These are phyloP conservation scores for Ehretia macrophylla DNA, from an alignment of 257 asterid species.

Conservation along the genomic window DNA sequence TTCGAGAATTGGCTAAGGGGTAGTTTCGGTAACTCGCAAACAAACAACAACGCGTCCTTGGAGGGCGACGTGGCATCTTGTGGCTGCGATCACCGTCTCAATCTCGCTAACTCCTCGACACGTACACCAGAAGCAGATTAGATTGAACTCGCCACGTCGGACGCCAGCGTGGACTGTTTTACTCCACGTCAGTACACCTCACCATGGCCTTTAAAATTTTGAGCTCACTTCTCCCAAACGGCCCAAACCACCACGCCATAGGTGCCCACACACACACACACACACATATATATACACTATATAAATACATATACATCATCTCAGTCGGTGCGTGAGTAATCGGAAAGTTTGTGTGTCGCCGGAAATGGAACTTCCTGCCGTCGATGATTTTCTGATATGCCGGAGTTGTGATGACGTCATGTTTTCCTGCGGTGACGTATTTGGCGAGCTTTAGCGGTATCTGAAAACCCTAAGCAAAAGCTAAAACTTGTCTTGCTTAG, in stretches of 20 bases:
- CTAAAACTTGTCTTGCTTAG: slow-evolving; percentile 19
- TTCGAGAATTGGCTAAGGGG: slow-evolving; percentile 21
- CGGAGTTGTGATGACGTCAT: slow-evolving; percentile 31
- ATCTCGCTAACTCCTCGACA: slow-evolving; percentile 32
- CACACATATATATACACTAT: background rate
- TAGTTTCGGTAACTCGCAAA: slow-evolving; percentile 13
- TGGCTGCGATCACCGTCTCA: slow-evolving; percentile 19
- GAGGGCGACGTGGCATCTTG: slow-evolving; percentile 49
- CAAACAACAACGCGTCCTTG: slow-evolving; percentile 16
- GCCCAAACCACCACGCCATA: slow-evolving; percentile 24
- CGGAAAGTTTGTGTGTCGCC: slow-evolving; percentile 7
- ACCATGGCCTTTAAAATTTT: slow-evolving; percentile 12
- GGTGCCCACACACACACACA: slow-evolving; percentile 7
- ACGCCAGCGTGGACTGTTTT: slow-evolving; percentile 11
- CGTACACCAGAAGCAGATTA: slow-evolving; percentile 25
- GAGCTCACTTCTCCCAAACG: slow-evolving; percentile 4
- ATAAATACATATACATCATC: background rate
- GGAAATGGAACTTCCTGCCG: slow-evolving; percentile 34
- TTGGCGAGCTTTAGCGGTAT: slow-evolving; percentile 12
- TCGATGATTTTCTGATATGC: slow-evolving; percentile 20
- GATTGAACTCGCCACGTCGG: slow-evolving; percentile 31
- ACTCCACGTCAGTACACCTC: slow-evolving; percentile 36
- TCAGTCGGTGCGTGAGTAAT: background rate
- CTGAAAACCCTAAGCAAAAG: slow-evolving; percentile 42
- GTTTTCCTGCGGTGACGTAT: slow-evolving; percentile 3